Conservation (phyloP, 192 early-diverging fungal species). For the Podila epicladia region DNA sequence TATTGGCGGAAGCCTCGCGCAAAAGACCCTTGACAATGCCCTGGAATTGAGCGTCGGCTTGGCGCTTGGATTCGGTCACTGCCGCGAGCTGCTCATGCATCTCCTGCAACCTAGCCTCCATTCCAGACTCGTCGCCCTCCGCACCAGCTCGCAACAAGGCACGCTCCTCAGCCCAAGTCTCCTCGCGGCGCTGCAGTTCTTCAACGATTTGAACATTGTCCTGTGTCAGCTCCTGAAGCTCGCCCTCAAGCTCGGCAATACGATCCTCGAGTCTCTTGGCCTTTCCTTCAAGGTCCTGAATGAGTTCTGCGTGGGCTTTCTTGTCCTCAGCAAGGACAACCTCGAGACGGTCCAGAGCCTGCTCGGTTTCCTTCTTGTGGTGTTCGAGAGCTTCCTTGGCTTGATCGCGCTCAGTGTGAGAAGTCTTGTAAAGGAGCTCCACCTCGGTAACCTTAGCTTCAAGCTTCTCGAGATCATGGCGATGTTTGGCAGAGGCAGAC, state of each 20-base stretch:
- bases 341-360: slow-evolving; percentile 37
- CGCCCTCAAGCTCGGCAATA: slow-evolving; percentile 11
- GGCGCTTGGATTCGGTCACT: slow-evolving; percentile 42
- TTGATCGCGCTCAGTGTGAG: slow-evolving; percentile 17
- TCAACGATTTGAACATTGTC: slow-evolving; percentile 51
- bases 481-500: neutral
- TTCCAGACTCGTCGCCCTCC: slow-evolving; percentile 1
- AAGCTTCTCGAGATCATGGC: neutral
- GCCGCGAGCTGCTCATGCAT: slow-evolving; percentile 38
- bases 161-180: slow-evolving; percentile 32
- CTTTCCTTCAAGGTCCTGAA: slow-evolving; percentile 31
- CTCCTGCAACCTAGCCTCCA: slow-evolving; percentile 27
- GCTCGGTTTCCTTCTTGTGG: slow-evolving; percentile 42
- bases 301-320: slow-evolving; percentile 16
- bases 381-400: slow-evolving; percentile 23
- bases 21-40: slow-evolving; percentile 49
- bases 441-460: neutral
- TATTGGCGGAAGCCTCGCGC: slow-evolving; percentile 29
- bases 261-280: slow-evolving; percentile 25
- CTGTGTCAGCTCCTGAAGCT: slow-evolving; percentile 31
- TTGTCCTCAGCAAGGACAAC: slow-evolving; percentile 35
- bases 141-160: slow-evolving; percentile 6
- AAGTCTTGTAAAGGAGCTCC: neutral
- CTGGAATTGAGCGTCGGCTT: slow-evolving; percentile 47
- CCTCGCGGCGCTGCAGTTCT: slow-evolving; percentile 45